These are phyloP conservation scores for Camptophora hylomeconis DNA, from an alignment of 2,329 filamentous ascomycete genomes.

Conservation along the genomic window DNA sequence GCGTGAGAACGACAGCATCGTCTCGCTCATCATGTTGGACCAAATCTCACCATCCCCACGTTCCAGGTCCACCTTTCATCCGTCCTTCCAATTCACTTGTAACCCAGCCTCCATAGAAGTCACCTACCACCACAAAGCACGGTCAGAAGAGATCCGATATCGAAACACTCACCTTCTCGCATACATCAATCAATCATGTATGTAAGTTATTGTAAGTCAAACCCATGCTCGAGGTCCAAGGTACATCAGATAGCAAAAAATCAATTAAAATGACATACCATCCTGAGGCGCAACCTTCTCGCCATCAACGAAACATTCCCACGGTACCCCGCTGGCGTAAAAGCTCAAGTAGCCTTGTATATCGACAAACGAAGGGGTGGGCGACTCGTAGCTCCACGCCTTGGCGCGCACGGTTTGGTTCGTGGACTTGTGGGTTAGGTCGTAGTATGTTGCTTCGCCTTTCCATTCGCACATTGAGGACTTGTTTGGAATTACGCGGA, in stretches of 20 bases:
- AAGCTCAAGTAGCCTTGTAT: constrained; percentile 47
- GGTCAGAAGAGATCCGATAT: no score
- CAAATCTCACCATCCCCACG: constrained; percentile 18
- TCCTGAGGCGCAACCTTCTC: constrained; percentile 38
- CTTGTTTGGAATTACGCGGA: constrained; percentile 33
- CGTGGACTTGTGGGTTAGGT: constrained; percentile 27
- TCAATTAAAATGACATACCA: constrained; percentile 10
- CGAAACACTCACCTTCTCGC: no score
- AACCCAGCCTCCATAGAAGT: constrained; percentile 54
- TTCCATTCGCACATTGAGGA: constrained; percentile 48
- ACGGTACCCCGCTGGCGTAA: constrained; percentile 41
- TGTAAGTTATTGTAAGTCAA: no score
- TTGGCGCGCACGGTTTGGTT: constrained; percentile 35
- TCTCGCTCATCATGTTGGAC: no score
- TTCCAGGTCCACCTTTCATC: constrained; percentile 34
- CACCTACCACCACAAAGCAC: constrained; percentile 26
- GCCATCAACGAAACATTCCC: constrained; percentile 50
- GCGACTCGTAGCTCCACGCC: constrained; percentile 47
- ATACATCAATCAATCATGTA: no score
- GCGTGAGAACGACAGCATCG: no score
- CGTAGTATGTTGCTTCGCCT: constrained; percentile 46
- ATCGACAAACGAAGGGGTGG: constrained; percentile 37
- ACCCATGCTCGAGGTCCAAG: no score
- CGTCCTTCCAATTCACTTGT: constrained; percentile 45
- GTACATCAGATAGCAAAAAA: no score